These are phyloP conservation scores for Barnettozyma sucrosica DNA, from an alignment of 805 yeast genomes.

Conservation along the genomic window DNA sequence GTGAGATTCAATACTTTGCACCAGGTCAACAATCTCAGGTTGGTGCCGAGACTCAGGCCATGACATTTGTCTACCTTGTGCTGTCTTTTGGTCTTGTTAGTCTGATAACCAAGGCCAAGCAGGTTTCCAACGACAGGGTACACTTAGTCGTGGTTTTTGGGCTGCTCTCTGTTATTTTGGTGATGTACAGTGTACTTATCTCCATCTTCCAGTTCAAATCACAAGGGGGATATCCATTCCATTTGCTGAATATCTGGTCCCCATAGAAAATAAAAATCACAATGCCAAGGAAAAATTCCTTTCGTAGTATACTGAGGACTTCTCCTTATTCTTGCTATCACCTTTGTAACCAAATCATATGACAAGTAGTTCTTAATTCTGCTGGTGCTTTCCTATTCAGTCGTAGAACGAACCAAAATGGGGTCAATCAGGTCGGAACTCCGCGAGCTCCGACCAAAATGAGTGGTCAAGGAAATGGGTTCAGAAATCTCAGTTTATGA, in stretches of 20 bases:
- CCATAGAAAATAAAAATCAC: constrained; percentile 10
- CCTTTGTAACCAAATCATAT: too few species aligned
- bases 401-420: too few species aligned
- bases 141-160: constrained; percentile 44
- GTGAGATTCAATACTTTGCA: constrained; percentile 37
- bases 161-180: constrained; percentile 40
- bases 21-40: constrained; percentile 71
- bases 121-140: constrained; percentile 37
- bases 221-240: constrained; percentile 73
- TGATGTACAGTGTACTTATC: constrained; percentile 59
- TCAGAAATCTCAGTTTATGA: not conserved
- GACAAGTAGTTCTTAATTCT: too few species aligned
- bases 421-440: not conserved
- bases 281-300: too few species aligned
- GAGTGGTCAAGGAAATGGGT: not conserved
- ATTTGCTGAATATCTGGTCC: constrained; percentile 39
- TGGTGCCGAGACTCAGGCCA: constrained; percentile 85
- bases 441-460: not conserved
- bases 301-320: too few species aligned
- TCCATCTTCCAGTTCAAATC: constrained; percentile 65
- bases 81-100: constrained; percentile 56
- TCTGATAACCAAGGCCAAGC: constrained; percentile 53
- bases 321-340: too few species aligned
- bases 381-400: too few species aligned
- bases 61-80: constrained; percentile 67